Evolutionary conservation across 106 monocot species (phyloP), one percentile per base, ranked within the genome.

Genomic region (Acanthochlamys bracteata): DNA sequence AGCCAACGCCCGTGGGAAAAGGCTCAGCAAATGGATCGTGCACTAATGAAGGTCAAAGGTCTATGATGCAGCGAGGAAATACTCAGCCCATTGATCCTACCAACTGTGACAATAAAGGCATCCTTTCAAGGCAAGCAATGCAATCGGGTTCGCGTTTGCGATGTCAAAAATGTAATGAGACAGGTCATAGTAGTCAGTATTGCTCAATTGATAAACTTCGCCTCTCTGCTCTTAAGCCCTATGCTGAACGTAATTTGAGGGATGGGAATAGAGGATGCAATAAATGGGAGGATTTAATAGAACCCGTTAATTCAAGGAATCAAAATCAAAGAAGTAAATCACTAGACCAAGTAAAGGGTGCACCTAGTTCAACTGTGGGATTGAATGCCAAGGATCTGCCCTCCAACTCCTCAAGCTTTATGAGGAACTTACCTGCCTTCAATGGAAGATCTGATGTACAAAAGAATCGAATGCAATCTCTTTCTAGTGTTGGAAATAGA

Each of bases 101-200:
- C 7, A 52, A 75, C 41, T 59, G 24, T 26, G 84, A 79, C 64
- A 70, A 68, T 58, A 84, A 75, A 75, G 33, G 12, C 33, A 61
- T 52, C 22, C 53, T 24, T 65, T 71, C 64, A 63, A 76, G 74
- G 57, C 75, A 45, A 24, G 39, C 49, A 27, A 68, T 47, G 70
- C 60, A 66, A 57, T 25, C 59, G 56, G 53, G 53, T 13, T 63
- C 55, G 61, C 68, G 75, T 55, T 25, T 74, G 40, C 80, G 75
- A 19, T 89, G 89, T 55, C 80, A 76, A 61, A 81, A 60, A 69
- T 90, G 87, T 76, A 90, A 96, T 73, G 90, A 96, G 78, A 68
- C 77, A 25, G 96, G 90, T 41, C 96, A 90, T 68, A 25, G 78
- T 25, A 85, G 82, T 57, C 78, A 91, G 41, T 80, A 56, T 27